These are phyloP conservation scores for Nakaseomyces nivariensis DNA, from an alignment of 1,139 yeast genomes.

Conservation along the genomic window DNA sequence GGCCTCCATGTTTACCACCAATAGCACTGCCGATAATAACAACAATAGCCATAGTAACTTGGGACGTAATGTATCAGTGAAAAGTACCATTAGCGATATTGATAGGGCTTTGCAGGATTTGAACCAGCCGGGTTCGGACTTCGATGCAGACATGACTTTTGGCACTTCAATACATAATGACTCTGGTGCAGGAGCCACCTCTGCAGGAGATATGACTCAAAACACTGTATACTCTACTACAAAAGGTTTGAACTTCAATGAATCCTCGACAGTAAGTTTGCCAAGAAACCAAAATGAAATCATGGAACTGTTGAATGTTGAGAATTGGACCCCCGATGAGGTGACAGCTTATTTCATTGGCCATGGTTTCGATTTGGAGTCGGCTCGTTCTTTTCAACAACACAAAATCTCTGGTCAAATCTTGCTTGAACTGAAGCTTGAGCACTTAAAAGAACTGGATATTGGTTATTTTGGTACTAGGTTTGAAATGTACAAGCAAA, in stretches of 20 bases:
- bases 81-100: constrained; percentile 64
- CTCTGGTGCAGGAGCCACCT: not conserved
- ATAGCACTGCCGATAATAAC: not conserved
- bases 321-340: constrained; percentile 77
- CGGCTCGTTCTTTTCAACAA: constrained; percentile 68
- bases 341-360: constrained; percentile 68
- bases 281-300: not conserved
- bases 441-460: constrained; percentile 82
- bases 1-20: constrained; percentile 6
- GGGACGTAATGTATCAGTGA: constrained; percentile 32
- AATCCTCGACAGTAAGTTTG: constrained; percentile 5
- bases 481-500: constrained; percentile 82
- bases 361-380: constrained; percentile 61
- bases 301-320: constrained; percentile 42
- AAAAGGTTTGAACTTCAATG: constrained; percentile 9
- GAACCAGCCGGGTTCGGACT: constrained; percentile 22
- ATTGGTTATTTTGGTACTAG: constrained; percentile 91
- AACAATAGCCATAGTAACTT: constrained; percentile 5
- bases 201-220: constrained; percentile 6
- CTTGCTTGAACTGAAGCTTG: constrained; percentile 71
- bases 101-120: constrained; percentile 77
- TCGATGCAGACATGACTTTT: constrained; percentile 3
- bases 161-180: not conserved
- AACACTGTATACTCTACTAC: constrained; percentile 12
- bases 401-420: constrained; percentile 88